phyloP scores from a whole-genome alignment of 2,329 filamentous ascomycete species.

The Botrytis pseudocinerea region DNA sequence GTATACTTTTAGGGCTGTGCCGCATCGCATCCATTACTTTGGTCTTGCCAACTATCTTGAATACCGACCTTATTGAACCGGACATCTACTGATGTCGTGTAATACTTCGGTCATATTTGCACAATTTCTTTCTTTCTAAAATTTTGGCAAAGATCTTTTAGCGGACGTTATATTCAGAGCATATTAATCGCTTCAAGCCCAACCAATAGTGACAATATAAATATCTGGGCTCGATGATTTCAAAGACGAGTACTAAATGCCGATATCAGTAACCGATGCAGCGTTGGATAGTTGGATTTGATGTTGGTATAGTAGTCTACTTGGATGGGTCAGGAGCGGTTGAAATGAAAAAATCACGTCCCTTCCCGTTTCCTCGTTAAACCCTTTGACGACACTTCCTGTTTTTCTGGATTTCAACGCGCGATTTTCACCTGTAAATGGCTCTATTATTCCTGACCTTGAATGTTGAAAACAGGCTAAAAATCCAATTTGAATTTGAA shows the following conservation, averaged over 20 bases:
- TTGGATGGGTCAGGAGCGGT: background rate
- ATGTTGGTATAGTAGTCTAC: background rate
- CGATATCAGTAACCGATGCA: background rate
- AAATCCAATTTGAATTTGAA: background rate
- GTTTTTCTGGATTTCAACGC: background rate
- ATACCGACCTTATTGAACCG: background rate
- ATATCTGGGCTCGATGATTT: too few species aligned
- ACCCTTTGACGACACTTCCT: background rate
- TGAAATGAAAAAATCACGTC: background rate
- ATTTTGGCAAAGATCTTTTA: background rate
- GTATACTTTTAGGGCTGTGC: background rate
- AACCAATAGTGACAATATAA: too few species aligned
- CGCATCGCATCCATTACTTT: background rate
- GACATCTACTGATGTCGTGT: background rate
- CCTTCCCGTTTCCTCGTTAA: background rate
- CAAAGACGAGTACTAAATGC: background rate
- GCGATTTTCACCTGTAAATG: background rate
- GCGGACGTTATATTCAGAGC: background rate
- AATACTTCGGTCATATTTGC: background rate
- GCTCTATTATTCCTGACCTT: background rate
- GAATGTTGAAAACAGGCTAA: background rate
- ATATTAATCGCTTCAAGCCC: too few species aligned
- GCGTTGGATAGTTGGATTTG: background rate
- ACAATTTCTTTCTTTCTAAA: background rate
- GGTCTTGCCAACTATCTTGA: background rate